Conservation (phyloP, 805 yeast genomes). For the Tetrapisispora iriomotensis region DNA sequence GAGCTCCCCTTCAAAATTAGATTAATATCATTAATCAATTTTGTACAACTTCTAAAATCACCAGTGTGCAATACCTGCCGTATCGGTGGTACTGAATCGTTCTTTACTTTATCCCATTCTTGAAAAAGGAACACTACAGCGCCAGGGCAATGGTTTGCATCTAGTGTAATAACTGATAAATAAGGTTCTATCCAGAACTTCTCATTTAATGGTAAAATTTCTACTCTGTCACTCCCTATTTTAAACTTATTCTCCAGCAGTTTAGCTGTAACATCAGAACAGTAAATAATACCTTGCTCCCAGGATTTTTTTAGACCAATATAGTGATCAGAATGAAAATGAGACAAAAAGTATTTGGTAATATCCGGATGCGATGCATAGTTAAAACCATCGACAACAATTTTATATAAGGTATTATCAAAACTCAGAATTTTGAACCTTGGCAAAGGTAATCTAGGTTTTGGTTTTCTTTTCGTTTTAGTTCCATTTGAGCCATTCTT, state of each 20-base stretch:
- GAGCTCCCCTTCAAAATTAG: slow-evolving; percentile 4
- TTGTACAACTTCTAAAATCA: slow-evolving; percentile 67
- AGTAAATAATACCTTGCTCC: slow-evolving; percentile 62
- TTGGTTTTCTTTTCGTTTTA: slow-evolving; percentile 8
- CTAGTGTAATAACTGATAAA: slow-evolving; percentile 50
- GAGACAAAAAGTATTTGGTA: slow-evolving; percentile 53
- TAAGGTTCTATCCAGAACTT: slow-evolving; percentile 33
- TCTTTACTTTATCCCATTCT: slow-evolving; percentile 15
- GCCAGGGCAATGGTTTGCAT: slow-evolving; percentile 97
- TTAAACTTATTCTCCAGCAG: slow-evolving; percentile 47
- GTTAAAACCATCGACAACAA: slow-evolving; percentile 60
- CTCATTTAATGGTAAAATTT: slow-evolving; percentile 37
- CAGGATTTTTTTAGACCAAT: slow-evolving; percentile 75
- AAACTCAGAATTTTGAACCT: slow-evolving; percentile 44
- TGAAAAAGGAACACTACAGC: slow-evolving; percentile 73
- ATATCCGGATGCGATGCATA: slow-evolving; percentile 35
- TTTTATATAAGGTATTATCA: slow-evolving; percentile 22
- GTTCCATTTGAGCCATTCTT: no score
- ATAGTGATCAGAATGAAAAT: slow-evolving; percentile 92
- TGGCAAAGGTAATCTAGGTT: slow-evolving; percentile 35
- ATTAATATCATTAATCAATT: slow-evolving; percentile 33
- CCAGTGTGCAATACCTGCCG: slow-evolving; percentile 66
- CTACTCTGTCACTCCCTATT: slow-evolving; percentile 31
- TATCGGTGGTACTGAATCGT: slow-evolving; percentile 2
- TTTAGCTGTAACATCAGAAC: slow-evolving; percentile 59